Evolutionary conservation across 805 yeast genomes (phyloP).

Genomic region (Brettanomyces bruxellensis): DNA sequence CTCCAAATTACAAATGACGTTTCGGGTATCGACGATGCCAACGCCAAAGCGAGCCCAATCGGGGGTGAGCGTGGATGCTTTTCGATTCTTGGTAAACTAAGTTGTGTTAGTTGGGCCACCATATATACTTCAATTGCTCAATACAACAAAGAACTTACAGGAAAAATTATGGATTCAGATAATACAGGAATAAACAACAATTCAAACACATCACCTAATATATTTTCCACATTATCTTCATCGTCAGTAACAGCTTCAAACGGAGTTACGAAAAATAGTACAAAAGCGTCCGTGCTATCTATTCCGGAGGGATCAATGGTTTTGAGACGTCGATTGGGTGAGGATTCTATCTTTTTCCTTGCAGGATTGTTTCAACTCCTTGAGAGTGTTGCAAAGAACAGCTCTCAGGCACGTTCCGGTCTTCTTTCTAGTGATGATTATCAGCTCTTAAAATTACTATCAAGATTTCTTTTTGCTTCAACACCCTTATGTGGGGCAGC

Average conservation of each 20-base stretch:
- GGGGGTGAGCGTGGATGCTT: constrained; percentile 5
- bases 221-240: background rate
- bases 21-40: constrained; percentile 4
- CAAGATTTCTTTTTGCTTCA: constrained; percentile 18
- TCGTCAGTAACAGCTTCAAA: background rate
- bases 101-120: constrained; percentile 28
- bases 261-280: background rate
- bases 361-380: constrained; percentile 67
- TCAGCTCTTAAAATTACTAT: constrained; percentile 20
- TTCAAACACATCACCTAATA: background rate
- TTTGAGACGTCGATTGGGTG: constrained; percentile 52
- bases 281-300: background rate
- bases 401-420: constrained; percentile 24
- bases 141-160: constrained; percentile 19
- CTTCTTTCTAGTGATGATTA: constrained; percentile 25
- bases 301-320: background rate
- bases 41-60: constrained; percentile 4
- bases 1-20: constrained; percentile 25
- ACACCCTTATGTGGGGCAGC: constrained; percentile 36
- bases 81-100: constrained; percentile 17
- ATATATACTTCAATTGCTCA: constrained; percentile 26
- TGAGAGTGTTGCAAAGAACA: constrained; percentile 38
- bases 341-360: constrained; percentile 68
- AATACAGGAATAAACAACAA: constrained; percentile 4
- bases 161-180: background rate